Conservation (phyloP, 179 eudicot species). For the Silene noctiflora region DNA sequence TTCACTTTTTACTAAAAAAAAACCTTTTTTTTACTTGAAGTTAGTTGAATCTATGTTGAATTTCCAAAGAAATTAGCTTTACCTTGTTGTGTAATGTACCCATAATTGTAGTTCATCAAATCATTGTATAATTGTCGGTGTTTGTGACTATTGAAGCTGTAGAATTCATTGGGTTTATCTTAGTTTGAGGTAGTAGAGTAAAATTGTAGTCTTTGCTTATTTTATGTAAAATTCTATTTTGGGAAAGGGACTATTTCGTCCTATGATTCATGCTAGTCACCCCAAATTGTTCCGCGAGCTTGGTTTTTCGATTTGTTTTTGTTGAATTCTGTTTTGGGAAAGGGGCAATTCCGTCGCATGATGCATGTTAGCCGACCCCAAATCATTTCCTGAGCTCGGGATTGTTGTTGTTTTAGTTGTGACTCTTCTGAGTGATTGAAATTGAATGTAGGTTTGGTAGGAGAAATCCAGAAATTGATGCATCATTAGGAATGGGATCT, state of each 20-base stretch:
- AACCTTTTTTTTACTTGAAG: neutral
- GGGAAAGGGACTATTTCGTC: too few relatives aligned
- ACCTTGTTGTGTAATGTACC: neutral
- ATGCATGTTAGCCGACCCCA: conserved; percentile 7
- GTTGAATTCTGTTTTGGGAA: too few relatives aligned
- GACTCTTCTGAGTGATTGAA: conserved; percentile 6
- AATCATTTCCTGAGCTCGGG: neutral
- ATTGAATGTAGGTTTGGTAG: conserved; percentile 3
- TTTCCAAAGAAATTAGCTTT: conserved; percentile 2
- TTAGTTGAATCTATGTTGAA: conserved; percentile 30
- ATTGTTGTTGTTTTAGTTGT: neutral
- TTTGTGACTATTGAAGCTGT: neutral
- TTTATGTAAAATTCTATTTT: neutral
- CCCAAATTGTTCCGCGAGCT: too few relatives aligned
- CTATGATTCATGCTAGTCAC: too few relatives aligned
- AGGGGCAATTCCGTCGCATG: too few relatives aligned
- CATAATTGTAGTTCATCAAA: neutral
- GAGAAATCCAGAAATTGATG: conserved; percentile 23
- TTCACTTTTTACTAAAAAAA: neutral
- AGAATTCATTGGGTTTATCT: neutral
- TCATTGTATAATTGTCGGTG: neutral
- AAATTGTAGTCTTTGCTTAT: neutral
- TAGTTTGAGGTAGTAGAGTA: neutral
- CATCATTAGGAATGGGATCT: conserved; percentile 19
- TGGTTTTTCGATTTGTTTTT: too few relatives aligned